Base-by-base conservation (phyloP, 2,329 filamentous ascomycete genomes). In the Aureobasidium musti region DNA sequence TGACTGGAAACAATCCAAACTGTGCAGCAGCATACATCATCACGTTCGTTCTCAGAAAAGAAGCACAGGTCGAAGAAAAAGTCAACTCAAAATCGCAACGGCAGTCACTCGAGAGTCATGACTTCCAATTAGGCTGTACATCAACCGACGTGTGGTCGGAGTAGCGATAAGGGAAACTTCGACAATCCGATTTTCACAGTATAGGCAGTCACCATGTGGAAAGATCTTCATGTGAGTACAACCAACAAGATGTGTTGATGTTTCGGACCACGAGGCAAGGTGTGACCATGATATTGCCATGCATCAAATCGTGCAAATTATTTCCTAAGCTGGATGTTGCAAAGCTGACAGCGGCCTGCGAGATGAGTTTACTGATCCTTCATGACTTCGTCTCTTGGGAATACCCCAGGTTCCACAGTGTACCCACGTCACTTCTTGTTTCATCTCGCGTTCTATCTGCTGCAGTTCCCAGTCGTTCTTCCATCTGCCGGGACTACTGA, bases 281-380 rank as follows among this genome's bases (percentile, higher is more conserved):
- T 56, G 35, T 39, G 5, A 14, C 13, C 43, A 47, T 13, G 10
- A 23, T 13, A n/a, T 26, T n/a, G n/a, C 30, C 23, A 30, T 59
- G 26, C 39, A 28, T 21, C 14, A 5, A 5, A 45, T 26, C 17
- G 37, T 39, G 54, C 54, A 17, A 19, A 59, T 59, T 43, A 21
- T 33, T 59, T 30, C 54, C 39, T 17, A 45, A 30, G 23, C 39
- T 30, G 54, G 54, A n/a, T 21, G 23, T 59, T 45, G 54, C 39
- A 59, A 11, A 13, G 43, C 8, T 47, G 21, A 23, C 50, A 59
- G 26, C 54, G 41, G 21, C 35, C 28, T 37, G 50, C 50, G 21
- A 56, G 53, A 41, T 45, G 54, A 59, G 54, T 26, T 33, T 59
- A 45, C 26, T 59, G 54, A 59, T 59, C 54, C 54, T 59, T 59